These are phyloP conservation scores for Rhizodiscina lignyota DNA, from an alignment of 495 filamentous ascomycete species.

Conservation along the genomic window DNA sequence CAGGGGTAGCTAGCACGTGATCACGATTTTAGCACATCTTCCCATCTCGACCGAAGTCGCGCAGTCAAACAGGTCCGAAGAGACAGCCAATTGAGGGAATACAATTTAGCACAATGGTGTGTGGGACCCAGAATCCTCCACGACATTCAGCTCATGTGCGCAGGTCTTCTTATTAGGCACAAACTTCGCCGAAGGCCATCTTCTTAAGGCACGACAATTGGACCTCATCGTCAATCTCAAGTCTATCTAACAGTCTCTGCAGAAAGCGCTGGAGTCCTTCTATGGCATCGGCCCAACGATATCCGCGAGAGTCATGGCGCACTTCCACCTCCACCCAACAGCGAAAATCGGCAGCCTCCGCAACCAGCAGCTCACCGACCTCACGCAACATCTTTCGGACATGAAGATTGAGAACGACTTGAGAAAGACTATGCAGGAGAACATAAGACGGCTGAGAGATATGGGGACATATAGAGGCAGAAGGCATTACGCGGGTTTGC, in stretches of 20 bases:
- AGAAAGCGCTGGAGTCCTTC: slow-evolving; percentile 78
- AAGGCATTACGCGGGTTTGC: slow-evolving; percentile 77
- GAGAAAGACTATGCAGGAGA: slow-evolving; percentile 54
- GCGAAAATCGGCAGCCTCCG: slow-evolving; percentile 56
- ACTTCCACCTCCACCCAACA: slow-evolving; percentile 67
- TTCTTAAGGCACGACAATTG: no score
- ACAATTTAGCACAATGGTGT: no score
- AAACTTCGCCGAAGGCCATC: slow-evolving; percentile 70
- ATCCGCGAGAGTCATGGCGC: slow-evolving; percentile 62
- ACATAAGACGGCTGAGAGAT: slow-evolving; percentile 74
- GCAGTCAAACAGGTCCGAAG: no score
- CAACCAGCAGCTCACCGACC: slow-evolving; percentile 53
- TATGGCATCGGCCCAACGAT: slow-evolving; percentile 69
- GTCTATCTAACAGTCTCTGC: no score
- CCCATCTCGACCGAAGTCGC: no score
- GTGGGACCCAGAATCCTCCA: no score
- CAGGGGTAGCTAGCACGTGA: no score
- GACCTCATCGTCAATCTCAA: no score
- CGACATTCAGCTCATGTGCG: no score
- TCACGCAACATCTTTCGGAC: slow-evolving; percentile 69
- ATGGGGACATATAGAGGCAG: slow-evolving; percentile 83
- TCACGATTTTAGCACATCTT: no score
- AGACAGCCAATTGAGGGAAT: no score
- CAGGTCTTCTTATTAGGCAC: slow-evolving; percentile 74
- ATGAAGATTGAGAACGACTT: slow-evolving; percentile 94